These are phyloP conservation scores for Lactarius evosmus DNA, from an alignment of 768 basidiomycete genomes.

Conservation along the genomic window DNA sequence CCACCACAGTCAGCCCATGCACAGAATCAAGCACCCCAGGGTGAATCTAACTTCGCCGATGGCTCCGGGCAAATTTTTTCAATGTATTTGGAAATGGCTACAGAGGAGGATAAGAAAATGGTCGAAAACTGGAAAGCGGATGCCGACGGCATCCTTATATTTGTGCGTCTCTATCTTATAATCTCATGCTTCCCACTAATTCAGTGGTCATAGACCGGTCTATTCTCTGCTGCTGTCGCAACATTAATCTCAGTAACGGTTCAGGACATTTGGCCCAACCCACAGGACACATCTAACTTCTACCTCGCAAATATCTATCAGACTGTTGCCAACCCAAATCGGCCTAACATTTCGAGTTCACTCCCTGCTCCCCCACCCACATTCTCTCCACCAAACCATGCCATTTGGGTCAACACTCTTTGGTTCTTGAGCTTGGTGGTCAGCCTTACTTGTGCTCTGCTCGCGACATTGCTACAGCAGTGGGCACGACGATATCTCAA, in stretches of 20 bases:
- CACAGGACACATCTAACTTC: background rate
- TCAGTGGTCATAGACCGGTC: background rate
- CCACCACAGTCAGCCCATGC: background rate
- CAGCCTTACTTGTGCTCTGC: background rate
- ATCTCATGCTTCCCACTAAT: too few species aligned
- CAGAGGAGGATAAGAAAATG: background rate
- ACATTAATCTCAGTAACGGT: background rate
- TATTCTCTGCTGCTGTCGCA: background rate
- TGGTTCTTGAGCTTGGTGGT: background rate
- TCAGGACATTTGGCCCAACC: background rate
- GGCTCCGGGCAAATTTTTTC: background rate
- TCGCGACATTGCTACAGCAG: background rate
- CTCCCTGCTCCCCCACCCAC: background rate
- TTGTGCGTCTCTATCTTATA: background rate
- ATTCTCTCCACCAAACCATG: background rate
- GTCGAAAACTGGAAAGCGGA: background rate
- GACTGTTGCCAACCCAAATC: accelerated
- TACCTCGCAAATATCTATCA: background rate
- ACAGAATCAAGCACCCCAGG: background rate
- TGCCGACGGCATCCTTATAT: background rate
- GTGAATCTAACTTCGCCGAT: background rate
- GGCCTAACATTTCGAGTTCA: background rate
- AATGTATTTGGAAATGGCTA: background rate
- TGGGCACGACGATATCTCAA: background rate
- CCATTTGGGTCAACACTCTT: background rate